Evolutionary conservation across 2,329 filamentous ascomycete species (phyloP).

Genomic region (Alternaria dauci): DNA sequence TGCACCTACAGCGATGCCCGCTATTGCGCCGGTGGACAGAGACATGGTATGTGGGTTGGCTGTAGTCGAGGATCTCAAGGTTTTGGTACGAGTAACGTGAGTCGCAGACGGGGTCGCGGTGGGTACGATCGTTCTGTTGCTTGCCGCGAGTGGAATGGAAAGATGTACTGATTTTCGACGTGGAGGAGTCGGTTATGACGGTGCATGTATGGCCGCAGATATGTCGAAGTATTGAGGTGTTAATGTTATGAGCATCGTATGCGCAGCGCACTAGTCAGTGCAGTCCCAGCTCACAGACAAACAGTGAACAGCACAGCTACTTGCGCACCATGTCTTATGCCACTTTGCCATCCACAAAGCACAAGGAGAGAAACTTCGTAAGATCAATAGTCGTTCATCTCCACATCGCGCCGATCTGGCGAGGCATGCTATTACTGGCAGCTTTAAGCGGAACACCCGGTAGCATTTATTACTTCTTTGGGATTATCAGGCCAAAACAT

Average conservation of each 20-base stretch:
- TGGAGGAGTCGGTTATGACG: background rate
- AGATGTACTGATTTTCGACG: no score
- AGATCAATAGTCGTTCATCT: background rate
- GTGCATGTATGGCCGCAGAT: background rate
- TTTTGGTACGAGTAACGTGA: background rate
- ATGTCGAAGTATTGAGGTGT: no score
- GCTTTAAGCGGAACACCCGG: background rate
- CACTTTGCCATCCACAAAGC: background rate
- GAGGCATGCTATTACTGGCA: background rate
- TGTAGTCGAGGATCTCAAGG: background rate
- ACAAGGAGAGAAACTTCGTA: background rate
- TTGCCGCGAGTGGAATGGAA: background rate
- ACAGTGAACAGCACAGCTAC: background rate
- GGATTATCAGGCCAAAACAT: background rate
- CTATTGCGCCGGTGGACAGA: background rate
- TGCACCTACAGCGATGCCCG: background rate
- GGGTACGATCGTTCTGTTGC: background rate
- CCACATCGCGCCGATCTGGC: background rate
- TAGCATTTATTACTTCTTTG: background rate
- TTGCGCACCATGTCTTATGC: background rate
- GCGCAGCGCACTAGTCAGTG: no score
- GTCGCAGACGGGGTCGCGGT: background rate
- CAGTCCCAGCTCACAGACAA: background rate
- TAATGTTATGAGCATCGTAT: no score
- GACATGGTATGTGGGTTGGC: background rate